Evolutionary conservation across 306 rosid genomes (phyloP), one percentile per base, ranked within the genome.

Genomic region (Castanopsis chinensis): DNA sequence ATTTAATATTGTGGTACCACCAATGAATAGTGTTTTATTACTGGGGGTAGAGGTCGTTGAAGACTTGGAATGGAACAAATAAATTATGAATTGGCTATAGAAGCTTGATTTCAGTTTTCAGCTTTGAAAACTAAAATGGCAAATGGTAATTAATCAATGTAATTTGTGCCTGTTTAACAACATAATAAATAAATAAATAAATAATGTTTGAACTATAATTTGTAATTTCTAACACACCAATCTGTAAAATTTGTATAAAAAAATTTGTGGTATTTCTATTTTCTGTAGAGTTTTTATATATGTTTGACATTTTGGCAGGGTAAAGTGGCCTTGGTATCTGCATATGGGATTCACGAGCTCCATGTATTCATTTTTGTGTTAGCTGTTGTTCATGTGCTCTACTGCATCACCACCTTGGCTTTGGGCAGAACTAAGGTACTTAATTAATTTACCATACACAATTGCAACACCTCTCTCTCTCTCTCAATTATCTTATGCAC

Each of bases 281-380:
- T 37, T 55, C 0, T 4, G 20, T 17, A 19, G 19, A 17, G 9
- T 5, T 63, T 63, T 13, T 6, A 2, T 25, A 25, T 25, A 25
- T 43, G 71, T 74, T 84, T 23, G 32, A 27, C 2, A 19, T 9
- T 15, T 72, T 86, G 82, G 77, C 82, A 93, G 97, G 87, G 56
- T 15, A 15, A 88, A 87, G 94, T 93, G 11, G 91, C 97, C 53
- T 89, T 93, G 30, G 82, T 95, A 67, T 86, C 99, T 5, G 90
- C 94, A n/a, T 92, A 95, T 81, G 99, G 89, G 32, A 89, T 92
- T 83, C 99, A 95, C 79, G 90, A 95, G 87, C 97, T 95, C 61
- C 99, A 95, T 61, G 56, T 92, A 6, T 95, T 95, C 87, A 95
- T 95, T 74, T 92, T 95, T 78, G 85, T 83, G 53, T 72, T 95